Percentiles rank a stretch among this genome's conserved stretches.
phyloP scores from a whole-genome alignment of 805 yeast genomes.

The Wickerhamomyces sydowiorum region DNA sequence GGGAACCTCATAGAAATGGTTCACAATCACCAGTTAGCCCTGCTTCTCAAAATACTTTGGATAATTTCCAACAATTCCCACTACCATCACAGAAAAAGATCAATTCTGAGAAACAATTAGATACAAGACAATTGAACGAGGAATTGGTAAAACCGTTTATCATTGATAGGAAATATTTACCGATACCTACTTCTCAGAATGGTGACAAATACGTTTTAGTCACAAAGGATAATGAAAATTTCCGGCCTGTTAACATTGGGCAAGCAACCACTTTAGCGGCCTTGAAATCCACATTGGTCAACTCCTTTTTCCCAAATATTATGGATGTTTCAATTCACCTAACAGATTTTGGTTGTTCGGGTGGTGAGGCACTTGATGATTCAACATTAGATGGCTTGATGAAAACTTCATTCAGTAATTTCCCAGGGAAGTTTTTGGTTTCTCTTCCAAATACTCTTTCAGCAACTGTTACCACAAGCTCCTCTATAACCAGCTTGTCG shows the following conservation, averaged over 20 bases:
- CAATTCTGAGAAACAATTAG: slow-evolving; percentile 4
- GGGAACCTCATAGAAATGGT: slow-evolving; percentile 7
- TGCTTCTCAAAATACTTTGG: slow-evolving; percentile 1
- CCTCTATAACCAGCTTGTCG: slow-evolving; percentile 35
- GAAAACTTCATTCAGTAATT: slow-evolving; percentile 26
- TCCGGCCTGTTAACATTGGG: slow-evolving; percentile 41
- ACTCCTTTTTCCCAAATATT: slow-evolving; percentile 26
- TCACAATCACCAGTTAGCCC: slow-evolving; percentile 17
- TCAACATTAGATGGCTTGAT: slow-evolving; percentile 34
- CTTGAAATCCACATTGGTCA: slow-evolving; percentile 35
- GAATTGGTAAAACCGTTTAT: slow-evolving; percentile 5
- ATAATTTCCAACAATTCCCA: background rate
- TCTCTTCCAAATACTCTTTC: slow-evolving; percentile 26
- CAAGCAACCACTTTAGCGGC: slow-evolving; percentile 24
- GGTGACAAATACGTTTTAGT: slow-evolving; percentile 42
- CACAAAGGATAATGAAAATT: slow-evolving; percentile 58
- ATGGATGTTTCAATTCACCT: slow-evolving; percentile 40
- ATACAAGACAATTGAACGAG: background rate
- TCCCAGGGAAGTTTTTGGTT: slow-evolving; percentile 28
- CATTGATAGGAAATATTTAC: slow-evolving; percentile 34
- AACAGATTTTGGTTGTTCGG: slow-evolving; percentile 61
- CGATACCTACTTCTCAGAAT: slow-evolving; percentile 25
- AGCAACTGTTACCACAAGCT: slow-evolving; percentile 32
- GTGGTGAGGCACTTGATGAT: slow-evolving; percentile 54
- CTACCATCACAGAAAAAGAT: background rate